Percentiles rank a stretch among this genome's conserved stretches.
phyloP scores from a whole-genome alignment of 257 asterid species.

The Solanum commersonii region DNA sequence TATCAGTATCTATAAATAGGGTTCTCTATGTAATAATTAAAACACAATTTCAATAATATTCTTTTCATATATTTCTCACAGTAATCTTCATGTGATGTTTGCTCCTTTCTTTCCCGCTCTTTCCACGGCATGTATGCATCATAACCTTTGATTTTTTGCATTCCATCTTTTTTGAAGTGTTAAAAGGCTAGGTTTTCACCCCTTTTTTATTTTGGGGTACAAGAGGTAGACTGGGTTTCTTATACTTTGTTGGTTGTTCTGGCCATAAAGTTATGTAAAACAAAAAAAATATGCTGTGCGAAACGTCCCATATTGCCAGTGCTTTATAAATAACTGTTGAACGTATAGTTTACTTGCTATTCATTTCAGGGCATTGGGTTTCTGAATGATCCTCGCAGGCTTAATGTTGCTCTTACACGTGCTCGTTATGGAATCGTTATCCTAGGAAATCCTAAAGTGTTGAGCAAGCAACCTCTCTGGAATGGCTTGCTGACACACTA shows the following conservation, averaged over 20 bases:
- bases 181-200: neutral
- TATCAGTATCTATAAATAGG: no score
- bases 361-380: constrained; percentile 82
- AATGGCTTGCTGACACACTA: constrained; percentile 86
- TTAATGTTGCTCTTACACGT: constrained; percentile 97
- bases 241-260: neutral
- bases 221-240: neutral
- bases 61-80: no score
- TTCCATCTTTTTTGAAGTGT: neutral
- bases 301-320: neutral
- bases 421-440: constrained; percentile 98
- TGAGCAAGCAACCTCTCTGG: constrained; percentile 96
- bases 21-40: no score
- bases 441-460: constrained; percentile 95
- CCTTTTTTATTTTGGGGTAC: neutral
- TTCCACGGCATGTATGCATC: neutral
- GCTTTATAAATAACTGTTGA: neutral
- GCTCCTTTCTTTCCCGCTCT: neutral
- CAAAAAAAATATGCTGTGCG: neutral
- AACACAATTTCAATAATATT: no score
- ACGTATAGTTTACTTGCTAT: constrained; percentile 1
- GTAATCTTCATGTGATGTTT: neutral
- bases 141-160: neutral
- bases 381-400: constrained; percentile 97
- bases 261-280: neutral